Base-by-base conservation (phyloP, 768 basidiomycete genomes). In the Termitomyces sp. region DNA sequence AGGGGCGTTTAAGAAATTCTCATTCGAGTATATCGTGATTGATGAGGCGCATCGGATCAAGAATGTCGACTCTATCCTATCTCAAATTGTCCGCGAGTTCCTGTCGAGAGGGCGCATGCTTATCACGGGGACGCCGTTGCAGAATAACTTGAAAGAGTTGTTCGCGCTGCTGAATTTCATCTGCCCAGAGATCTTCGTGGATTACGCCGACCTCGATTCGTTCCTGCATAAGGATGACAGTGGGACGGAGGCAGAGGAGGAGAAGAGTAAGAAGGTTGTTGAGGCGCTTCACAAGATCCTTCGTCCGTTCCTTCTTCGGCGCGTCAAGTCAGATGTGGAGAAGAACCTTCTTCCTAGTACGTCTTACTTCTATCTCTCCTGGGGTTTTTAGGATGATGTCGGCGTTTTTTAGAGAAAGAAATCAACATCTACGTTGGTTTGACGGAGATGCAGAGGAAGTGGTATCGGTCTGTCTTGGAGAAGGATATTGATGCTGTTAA, bases 31-130 rank as follows among this genome's bases (percentile, higher is more conserved):
- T 73, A 98, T 98, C 71, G 84, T 90, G 62, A 98, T 99, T 66
- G 96, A 99, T 73, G 96, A 99, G 74, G 96, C 96, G 0, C 96
- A 99, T 68, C 89, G 97, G 23, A 99, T 99, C 82, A 98, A 98
- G 77, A 98, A 98, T 69, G 95, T 96, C 63, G 93, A 98, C 70
- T 96, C 93, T 12, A 89, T 98, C 65, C 82, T 99, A 16, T 87
- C 88, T 16, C 93, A 97, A 73, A 98, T 99, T 66, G 93, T 98
- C 47, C 84, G 96, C 48, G 77, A 89, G 3, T 98, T 98, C 73
- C 82, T 84, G 65, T 91, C 90, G 42, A 84, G 95, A 31, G 95
- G 94, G 0, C 80, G 97, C 41, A 74, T 99, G 55, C 80, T 99
- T 53, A 98, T 99, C 64, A 99, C 96, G 2, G 97, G 95, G 17